Evolutionary conservation across 805 yeast genomes (phyloP).

Genomic region (Saturnispora hagleri): DNA sequence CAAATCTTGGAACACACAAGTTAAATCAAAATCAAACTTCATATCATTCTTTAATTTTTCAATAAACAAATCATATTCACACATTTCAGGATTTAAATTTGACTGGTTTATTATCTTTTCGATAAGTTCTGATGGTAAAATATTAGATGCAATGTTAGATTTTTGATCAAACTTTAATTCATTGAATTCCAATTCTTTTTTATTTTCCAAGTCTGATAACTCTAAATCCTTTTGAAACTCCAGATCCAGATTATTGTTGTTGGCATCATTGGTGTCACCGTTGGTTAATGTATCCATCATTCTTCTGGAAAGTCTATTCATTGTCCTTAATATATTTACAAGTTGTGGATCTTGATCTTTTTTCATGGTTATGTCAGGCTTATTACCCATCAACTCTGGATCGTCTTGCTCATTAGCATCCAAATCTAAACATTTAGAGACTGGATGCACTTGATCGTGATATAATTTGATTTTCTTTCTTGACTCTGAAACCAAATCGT

Average conservation of each 20-base stretch:
- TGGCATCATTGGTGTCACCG: conserved; percentile 24
- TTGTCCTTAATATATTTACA: conserved; percentile 68
- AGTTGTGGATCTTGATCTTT: conserved; percentile 56
- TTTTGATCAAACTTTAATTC: conserved; percentile 31
- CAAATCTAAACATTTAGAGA: conserved; percentile 67
- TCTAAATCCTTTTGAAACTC: conserved; percentile 38
- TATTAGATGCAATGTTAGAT: conserved; percentile 20
- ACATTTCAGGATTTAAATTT: conserved; percentile 20
- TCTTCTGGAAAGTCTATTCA: conserved; percentile 79
- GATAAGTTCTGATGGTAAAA: conserved; percentile 19
- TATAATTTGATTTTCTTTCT: conserved; percentile 27
- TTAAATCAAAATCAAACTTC: conserved; percentile 18
- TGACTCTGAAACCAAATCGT: conserved; percentile 19
- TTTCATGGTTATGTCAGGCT: conserved; percentile 85
- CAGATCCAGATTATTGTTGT: conserved; percentile 25
- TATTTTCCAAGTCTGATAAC: conserved; percentile 43
- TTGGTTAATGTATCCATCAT: conserved; percentile 54
- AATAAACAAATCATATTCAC: conserved; percentile 22
- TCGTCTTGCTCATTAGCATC: conserved; percentile 77
- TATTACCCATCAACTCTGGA: conserved; percentile 64
- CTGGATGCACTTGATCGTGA: conserved; percentile 34
- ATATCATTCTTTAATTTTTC: conserved; percentile 17
- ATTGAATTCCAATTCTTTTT: conserved; percentile 41
- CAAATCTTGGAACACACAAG: conserved; percentile 19
- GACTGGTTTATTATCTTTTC: conserved; percentile 18